Conservation (phyloP, 2,329 filamentous ascomycete species). For the Cladosporium sp. region DNA sequence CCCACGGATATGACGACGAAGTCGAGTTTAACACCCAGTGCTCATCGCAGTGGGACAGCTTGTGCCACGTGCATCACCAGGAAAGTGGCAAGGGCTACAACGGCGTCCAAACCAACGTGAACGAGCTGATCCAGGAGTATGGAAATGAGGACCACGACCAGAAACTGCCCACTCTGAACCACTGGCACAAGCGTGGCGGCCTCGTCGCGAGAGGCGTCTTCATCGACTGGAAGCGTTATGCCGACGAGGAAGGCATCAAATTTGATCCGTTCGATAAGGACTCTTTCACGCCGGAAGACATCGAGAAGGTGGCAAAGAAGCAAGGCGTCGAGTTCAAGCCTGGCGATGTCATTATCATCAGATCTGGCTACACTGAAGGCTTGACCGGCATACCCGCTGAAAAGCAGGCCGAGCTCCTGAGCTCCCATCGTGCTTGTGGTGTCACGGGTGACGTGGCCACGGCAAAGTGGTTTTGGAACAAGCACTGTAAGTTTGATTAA, state of each 20-base stretch:
- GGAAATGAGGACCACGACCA: conserved; percentile 33
- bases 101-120: conserved; percentile 40
- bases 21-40: conserved; percentile 50
- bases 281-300: conserved; percentile 45
- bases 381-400: conserved; percentile 43
- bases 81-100: conserved; percentile 53
- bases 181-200: conserved; percentile 56
- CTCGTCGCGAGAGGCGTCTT: conserved; percentile 58
- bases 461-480: conserved; percentile 60
- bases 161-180: conserved; percentile 35
- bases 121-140: conserved; percentile 31
- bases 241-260: conserved; percentile 54
- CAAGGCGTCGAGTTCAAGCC: conserved; percentile 46
- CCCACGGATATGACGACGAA: conserved; percentile 47
- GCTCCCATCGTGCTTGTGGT: conserved; percentile 38
- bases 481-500: conserved; percentile 38
- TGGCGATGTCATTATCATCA: conserved; percentile 60
- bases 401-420: conserved; percentile 44
- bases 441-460: conserved; percentile 51
- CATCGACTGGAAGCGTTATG: conserved; percentile 60
- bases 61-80: conserved; percentile 44
- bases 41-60: conserved; percentile 49
- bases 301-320: conserved; percentile 48
- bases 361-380: conserved; percentile 52
- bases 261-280: conserved; percentile 55